Evolutionary conservation across 192 early-diverging fungal species (phyloP).

Genomic region (Umbelopsis sp.): DNA sequence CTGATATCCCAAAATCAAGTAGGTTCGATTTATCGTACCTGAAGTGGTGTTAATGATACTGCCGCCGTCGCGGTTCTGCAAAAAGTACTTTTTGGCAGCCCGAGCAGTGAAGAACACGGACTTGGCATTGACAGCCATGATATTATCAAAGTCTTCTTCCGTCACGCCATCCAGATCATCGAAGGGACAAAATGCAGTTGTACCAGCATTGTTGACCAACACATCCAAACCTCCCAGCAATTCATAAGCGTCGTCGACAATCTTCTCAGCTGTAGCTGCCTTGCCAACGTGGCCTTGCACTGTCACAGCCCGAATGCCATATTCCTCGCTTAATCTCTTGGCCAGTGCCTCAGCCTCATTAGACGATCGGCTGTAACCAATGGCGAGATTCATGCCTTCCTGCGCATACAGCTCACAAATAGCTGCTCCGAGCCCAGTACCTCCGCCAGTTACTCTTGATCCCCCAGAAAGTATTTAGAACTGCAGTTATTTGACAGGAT

Average conservation of each 20-base stretch:
- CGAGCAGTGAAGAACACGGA: slow-evolving; percentile 23
- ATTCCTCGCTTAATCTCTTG: slow-evolving; percentile 1
- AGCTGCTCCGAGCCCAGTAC: slow-evolving; percentile 20
- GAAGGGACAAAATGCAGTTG: slow-evolving; percentile 23
- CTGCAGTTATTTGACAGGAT: neutral
- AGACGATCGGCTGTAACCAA: slow-evolving; percentile 21
- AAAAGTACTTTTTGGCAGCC: slow-evolving; percentile 20
- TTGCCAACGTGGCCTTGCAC: slow-evolving; percentile 10
- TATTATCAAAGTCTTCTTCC: slow-evolving; percentile 26
- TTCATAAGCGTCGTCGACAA: slow-evolving; percentile 29
- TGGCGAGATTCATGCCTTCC: slow-evolving; percentile 29
- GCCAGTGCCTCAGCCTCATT: slow-evolving; percentile 14
- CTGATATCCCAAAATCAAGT: no score
- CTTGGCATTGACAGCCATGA: slow-evolving; percentile 15
- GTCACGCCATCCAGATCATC: slow-evolving; percentile 12
- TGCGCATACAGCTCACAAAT: slow-evolving; percentile 12
- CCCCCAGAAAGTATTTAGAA: neutral
- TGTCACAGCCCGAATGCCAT: slow-evolving; percentile 4
- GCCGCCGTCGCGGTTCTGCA: slow-evolving; percentile 23
- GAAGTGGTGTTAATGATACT: slow-evolving; percentile 26
- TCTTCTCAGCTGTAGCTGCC: slow-evolving; percentile 19
- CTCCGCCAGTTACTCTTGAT: slow-evolving; percentile 26
- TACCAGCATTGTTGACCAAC: slow-evolving; percentile 28
- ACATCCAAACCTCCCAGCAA: slow-evolving; percentile 18
- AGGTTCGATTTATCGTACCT: neutral